Conservation (phyloP, 2,329 filamentous ascomycete species). For the Stenocarpella maydis region DNA sequence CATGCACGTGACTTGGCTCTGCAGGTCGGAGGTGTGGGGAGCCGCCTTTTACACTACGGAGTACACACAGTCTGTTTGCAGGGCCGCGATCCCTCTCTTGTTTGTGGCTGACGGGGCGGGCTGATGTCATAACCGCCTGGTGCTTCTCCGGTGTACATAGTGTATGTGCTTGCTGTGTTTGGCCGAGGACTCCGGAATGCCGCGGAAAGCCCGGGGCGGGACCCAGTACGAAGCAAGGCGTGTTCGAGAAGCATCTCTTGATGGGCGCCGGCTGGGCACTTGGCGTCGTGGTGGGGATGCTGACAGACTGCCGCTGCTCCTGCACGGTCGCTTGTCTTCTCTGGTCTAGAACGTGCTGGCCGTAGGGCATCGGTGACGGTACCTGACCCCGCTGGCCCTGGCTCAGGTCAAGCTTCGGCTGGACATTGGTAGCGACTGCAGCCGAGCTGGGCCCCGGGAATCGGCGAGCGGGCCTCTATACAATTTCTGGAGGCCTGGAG, state of each 20-base stretch:
- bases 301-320: not conserved
- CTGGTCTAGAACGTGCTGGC: not conserved
- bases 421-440: not conserved
- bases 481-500: too few relatives aligned
- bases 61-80: too few relatives aligned
- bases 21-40: not conserved
- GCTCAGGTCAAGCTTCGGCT: not conserved
- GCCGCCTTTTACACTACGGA: not conserved
- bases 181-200: not conserved
- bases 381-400: not conserved
- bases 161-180: too few relatives aligned
- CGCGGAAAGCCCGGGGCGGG: too few relatives aligned
- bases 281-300: not conserved
- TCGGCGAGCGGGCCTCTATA: too few relatives aligned
- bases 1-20: not conserved
- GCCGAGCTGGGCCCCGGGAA: too few relatives aligned
- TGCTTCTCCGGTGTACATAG: not conserved
- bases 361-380: not conserved
- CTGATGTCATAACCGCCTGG: not conserved
- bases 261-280: not conserved
- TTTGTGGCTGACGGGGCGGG: too few relatives aligned
- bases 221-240: too few relatives aligned
- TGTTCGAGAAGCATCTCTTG: not conserved
- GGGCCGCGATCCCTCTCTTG: too few relatives aligned
- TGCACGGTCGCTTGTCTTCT: not conserved